Evolutionary conservation across 1,139 yeast species (phyloP).

Genomic region (Diutina catenulata): DNA sequence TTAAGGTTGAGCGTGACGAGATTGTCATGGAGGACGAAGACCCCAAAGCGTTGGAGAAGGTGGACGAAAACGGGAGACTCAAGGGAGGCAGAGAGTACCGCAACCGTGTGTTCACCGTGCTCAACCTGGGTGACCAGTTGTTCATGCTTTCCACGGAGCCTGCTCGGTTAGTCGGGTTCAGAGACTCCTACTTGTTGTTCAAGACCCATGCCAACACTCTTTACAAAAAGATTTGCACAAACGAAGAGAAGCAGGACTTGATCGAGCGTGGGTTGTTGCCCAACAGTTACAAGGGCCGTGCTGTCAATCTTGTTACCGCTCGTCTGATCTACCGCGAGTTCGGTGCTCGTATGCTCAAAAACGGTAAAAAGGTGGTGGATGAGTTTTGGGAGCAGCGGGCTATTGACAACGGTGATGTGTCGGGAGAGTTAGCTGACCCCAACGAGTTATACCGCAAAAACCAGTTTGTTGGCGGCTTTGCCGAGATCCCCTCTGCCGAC

Average conservation of each 20-base stretch:
- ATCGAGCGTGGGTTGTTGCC: slow-evolving; percentile 79
- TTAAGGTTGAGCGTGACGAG: slow-evolving; percentile 65
- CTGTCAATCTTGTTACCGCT: slow-evolving; percentile 75
- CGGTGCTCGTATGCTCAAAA: slow-evolving; percentile 73
- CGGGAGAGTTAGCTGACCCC: slow-evolving; percentile 76
- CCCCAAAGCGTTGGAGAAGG: slow-evolving; percentile 66
- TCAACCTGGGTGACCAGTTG: slow-evolving; percentile 59
- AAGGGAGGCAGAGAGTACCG: slow-evolving; percentile 69
- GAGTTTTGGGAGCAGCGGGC: slow-evolving; percentile 82
- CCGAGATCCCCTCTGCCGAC: neutral
- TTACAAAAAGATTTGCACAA: slow-evolving; percentile 63
- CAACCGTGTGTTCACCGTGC: slow-evolving; percentile 70
- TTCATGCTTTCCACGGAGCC: slow-evolving; percentile 95
- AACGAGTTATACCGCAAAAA: slow-evolving; percentile 8
- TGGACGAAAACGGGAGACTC: slow-evolving; percentile 56
- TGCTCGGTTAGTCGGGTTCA: slow-evolving; percentile 86
- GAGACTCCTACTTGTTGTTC: slow-evolving; percentile 85
- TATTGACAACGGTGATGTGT: slow-evolving; percentile 56
- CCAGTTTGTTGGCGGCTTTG: slow-evolving; percentile 1
- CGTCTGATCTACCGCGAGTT: slow-evolving; percentile 83
- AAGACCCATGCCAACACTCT: slow-evolving; percentile 64
- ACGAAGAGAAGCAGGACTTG: slow-evolving; percentile 72
- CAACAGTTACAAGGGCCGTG: slow-evolving; percentile 80
- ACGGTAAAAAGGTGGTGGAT: slow-evolving; percentile 74
- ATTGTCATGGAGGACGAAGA: slow-evolving; percentile 65